Percentiles rank a stretch among this genome's conserved stretches.
Conservation (phyloP, 202 grass and related monocot genomes). For the Schoenoplectus tabernaemontani region DNA sequence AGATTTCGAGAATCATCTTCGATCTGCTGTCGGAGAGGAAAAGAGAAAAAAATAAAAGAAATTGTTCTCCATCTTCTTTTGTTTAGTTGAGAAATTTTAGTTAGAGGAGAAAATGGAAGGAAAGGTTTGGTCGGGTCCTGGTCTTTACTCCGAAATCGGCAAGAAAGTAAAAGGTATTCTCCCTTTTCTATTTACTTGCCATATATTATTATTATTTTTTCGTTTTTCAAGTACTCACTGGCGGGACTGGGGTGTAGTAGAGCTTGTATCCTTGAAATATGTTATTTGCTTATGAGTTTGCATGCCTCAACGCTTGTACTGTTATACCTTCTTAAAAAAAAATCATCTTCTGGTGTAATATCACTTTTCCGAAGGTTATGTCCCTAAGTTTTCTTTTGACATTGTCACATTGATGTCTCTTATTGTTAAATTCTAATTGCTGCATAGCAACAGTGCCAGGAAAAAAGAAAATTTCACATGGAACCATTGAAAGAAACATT, state of each 20-base stretch:
- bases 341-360: background rate
- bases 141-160: constrained; percentile 72
- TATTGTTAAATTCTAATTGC: background rate
- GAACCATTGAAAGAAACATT: background rate
- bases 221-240: background rate
- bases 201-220: background rate
- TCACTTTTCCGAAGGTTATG: background rate
- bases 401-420: background rate
- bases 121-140: constrained; percentile 37
- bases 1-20: background rate
- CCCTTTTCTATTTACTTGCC: background rate
- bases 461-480: background rate
- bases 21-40: background rate
- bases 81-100: background rate
- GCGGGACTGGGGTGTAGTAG: background rate
- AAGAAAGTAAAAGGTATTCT: constrained; percentile 70
- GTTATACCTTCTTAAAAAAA: background rate
- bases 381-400: background rate
- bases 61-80: background rate
- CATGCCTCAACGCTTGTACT: background rate
- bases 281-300: background rate
- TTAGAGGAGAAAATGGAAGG: constrained; percentile 18
- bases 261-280: background rate
- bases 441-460: background rate
- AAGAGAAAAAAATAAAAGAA: background rate